Evolutionary conservation across 1,139 yeast species (phyloP), one percentile per base, ranked within the genome.

Genomic region (Hyphopichia burtonii): DNA sequence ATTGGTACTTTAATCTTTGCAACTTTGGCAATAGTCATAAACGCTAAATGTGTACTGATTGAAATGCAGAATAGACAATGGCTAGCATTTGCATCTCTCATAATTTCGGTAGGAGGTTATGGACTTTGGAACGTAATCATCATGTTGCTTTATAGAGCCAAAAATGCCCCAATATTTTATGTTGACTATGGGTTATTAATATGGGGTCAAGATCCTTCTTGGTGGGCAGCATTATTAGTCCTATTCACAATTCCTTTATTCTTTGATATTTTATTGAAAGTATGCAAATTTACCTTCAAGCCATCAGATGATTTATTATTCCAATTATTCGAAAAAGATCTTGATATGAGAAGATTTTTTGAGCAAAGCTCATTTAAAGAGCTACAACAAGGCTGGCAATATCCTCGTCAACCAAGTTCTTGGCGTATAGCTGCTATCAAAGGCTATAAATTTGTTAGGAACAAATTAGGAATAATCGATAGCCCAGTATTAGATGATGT

Each of bases 61-160:
- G 98, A 93, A 53, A 88, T 88, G 83, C 94, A 86, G 52, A 80
- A 86, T 52, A 72, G 90, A 44, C 86, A 86, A 16, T 75, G 89
- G 72, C 57, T 89, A 33, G 83, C 86, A n/a, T 71, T 81, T 55
- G 82, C 83, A 0, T 82, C 93, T 2, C 75, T 83, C 46, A 58
- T 78, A 14, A 74, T 90, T n/a, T 88, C 96, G 0, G 82, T 83
- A 39, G 82, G 86, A 15, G 99, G 98, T 0, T 94, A 94, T 82
- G 71, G 85, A n/a, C 50, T 83, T 5, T 93, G 97, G 96, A 83
- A 88, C 59, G 74, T 86, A 45, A 63, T 90, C 36, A 76, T 93
- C 44, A 87, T 93, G 59, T 76, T 74, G 7, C 65, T 91, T 17
- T 86, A 88, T 59, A 67, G 80, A 39, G 64, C 74, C 18, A 77